These are phyloP conservation scores for Xylaria sp. DNA, from an alignment of 2,329 filamentous ascomycete genomes.

Conservation along the genomic window DNA sequence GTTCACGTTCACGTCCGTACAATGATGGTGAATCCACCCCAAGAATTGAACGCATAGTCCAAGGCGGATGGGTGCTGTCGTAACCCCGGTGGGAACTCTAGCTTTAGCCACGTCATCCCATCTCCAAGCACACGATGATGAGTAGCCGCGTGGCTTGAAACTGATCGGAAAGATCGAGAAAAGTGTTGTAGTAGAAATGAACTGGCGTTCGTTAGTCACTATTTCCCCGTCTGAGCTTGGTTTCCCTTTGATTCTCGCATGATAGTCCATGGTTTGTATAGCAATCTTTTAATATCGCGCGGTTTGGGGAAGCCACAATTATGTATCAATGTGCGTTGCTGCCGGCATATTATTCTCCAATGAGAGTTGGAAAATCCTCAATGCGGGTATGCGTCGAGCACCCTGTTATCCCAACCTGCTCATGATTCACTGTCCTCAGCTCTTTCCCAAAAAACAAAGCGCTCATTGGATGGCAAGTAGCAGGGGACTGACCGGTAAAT, in stretches of 20 bases:
- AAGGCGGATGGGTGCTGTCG: slow-evolving; percentile 31
- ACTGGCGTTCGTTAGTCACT: neutral
- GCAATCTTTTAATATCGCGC: neutral
- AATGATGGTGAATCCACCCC: slow-evolving; percentile 34
- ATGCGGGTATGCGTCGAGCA: neutral
- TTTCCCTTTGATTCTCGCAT: neutral
- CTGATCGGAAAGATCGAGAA: neutral
- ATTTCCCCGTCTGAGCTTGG: neutral
- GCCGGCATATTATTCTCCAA: neutral
- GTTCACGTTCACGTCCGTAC: slow-evolving; percentile 18
- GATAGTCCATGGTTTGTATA: neutral
- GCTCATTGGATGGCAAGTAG: neutral
- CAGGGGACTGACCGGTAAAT: slow-evolving; percentile 26
- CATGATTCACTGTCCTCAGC: neutral
- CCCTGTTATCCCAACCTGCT: neutral
- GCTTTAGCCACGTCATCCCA: slow-evolving; percentile 47
- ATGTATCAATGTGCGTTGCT: neutral
- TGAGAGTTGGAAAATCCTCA: neutral
- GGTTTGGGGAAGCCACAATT: slow-evolving; percentile 6
- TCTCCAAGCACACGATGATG: slow-evolving; percentile 31
- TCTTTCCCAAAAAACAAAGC: neutral
- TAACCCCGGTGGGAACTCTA: slow-evolving; percentile 25
- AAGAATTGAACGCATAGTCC: slow-evolving; percentile 37
- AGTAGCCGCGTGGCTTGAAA: neutral
- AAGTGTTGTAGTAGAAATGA: neutral